Evolutionary conservation across 805 yeast species (phyloP), one percentile per base, ranked within the genome.

Genomic region (Blastobotrys peoriensis): DNA sequence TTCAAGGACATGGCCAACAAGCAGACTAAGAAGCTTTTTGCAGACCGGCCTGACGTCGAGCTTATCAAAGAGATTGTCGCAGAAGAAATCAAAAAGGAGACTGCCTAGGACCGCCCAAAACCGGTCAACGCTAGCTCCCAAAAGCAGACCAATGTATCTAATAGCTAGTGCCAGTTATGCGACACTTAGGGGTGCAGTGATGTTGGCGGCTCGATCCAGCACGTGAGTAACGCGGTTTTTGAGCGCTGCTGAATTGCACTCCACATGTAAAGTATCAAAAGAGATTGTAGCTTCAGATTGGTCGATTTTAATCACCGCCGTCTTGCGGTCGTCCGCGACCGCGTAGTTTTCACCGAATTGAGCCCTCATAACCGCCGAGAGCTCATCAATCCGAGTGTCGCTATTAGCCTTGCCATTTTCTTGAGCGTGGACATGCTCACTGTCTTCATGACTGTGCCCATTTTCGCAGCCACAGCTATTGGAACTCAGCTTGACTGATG

Each of bases 401-500:
- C 50, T 27, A n/a, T 40, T 20, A 15, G 62, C 62, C 34, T 69
- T 67, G 2, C 65, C 58, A 54, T 68, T 62, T 3, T 55, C 50
- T 30, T 51, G 52, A 4, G 50, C 45, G 8, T 50, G 49, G 18
- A 43, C 50, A 30, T 45, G 38, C n/a, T 48, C 49, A 16, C 48
- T 54, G 20, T 44, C 47, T 3, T 48, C 54, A 16, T 56, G 51
- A n/a, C 46, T 51, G 34, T 40, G 40, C 8, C 41, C 36, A 37
- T 41, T 27, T 10, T 27, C 59, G 59, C 79, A 83, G 1, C 58
- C 49, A 51, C 83, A 80, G 1, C 70, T 51, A 43, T 74, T 73
- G 4, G 95, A 79, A 10, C 95, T 79, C 51, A 87, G 63, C 60
- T 91, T 93, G 22, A 93, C 95, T 4, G 97, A 86, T 1, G 96